Evolutionary conservation across 805 yeast species (phyloP).

Genomic region (Yamadazyma kitorensis): DNA sequence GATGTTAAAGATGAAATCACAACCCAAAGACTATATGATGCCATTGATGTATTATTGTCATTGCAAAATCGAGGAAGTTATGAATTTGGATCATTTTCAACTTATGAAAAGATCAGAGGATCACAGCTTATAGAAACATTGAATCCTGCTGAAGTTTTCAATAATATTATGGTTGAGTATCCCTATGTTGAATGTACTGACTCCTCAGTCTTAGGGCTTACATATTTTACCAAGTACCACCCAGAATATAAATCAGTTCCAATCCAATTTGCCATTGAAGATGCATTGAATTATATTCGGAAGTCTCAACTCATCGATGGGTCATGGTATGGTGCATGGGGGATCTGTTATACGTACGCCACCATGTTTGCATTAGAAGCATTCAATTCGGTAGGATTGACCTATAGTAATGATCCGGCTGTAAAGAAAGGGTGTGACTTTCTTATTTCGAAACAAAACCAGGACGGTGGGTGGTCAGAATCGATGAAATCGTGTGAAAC

Average conservation of each 20-base stretch:
- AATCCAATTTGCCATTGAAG: conserved; percentile 63
- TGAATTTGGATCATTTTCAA: conserved; percentile 88
- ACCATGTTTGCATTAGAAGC: conserved; percentile 98
- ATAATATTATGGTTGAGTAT: conserved; percentile 97
- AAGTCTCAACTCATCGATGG: conserved; percentile 75
- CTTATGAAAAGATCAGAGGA: conserved; percentile 85
- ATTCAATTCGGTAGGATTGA: conserved; percentile 62
- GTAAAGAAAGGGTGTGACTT: conserved; percentile 85
- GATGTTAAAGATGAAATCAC: conserved; percentile 52
- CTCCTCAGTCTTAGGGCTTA: conserved; percentile 85
- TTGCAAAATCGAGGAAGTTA: conserved; percentile 78
- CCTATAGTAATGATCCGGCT: conserved; percentile 56
- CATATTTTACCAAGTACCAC: conserved; percentile 66
- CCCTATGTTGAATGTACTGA: conserved; percentile 99
- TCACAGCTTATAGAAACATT: conserved; percentile 70
- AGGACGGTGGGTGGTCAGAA: conserved; percentile 98
- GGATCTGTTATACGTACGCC: conserved; percentile 92
- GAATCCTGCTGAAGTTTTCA: conserved; percentile 97
- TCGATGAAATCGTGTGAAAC: conserved; percentile 88
- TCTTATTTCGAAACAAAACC: conserved; percentile 66
- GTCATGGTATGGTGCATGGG: conserved; percentile 99
- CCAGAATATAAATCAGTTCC: conserved; percentile 63
- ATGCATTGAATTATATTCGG: conserved; percentile 72
- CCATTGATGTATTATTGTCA: conserved; percentile 70
- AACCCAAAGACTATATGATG: conserved; percentile 54